A percentile compares a stretch with the other conserved stretches of the same genome.
Evolutionary conservation across 192 early-diverging fungal genomes (phyloP).

Genomic region (Gigaspora rosea): DNA sequence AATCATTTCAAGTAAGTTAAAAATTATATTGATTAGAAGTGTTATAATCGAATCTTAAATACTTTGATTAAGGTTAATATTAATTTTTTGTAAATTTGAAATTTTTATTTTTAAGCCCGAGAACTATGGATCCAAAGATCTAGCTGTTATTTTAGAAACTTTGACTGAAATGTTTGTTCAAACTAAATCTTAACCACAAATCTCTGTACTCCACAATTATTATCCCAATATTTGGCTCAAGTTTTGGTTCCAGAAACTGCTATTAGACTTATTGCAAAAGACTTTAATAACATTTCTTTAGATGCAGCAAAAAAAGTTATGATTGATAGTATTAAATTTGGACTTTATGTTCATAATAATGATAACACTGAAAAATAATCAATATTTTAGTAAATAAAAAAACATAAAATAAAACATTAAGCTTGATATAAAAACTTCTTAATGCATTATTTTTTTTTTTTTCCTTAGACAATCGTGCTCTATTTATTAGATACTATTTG

Average conservation of each 20-base stretch:
- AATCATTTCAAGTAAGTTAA: too few species aligned
- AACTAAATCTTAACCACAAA: not conserved
- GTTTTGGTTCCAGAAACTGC: slow-evolving; percentile 52
- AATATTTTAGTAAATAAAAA: too few species aligned
- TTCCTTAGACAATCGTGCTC: too few species aligned
- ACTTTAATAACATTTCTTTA: slow-evolving; percentile 33
- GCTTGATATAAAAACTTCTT: too few species aligned
- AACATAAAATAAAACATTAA: too few species aligned
- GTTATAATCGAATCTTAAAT: too few species aligned
- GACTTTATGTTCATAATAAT: slow-evolving; percentile 40
- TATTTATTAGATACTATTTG: too few species aligned
- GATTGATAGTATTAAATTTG: slow-evolving; percentile 47
- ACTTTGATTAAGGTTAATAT: too few species aligned
- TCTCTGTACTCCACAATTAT: slow-evolving; percentile 39
- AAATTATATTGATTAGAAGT: not conserved
- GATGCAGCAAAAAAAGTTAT: slow-evolving; percentile 39
- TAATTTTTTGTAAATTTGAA: not conserved
- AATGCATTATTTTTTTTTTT: too few species aligned
- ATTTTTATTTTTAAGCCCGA: slow-evolving; percentile 39
- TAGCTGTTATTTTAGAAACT: slow-evolving; percentile 38
- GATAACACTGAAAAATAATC: not conserved
- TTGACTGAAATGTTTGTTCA: slow-evolving; percentile 41
- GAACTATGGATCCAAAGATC: slow-evolving; percentile 53
- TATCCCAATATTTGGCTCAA: slow-evolving; percentile 51
- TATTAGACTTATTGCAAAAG: slow-evolving; percentile 53